phyloP scores from a whole-genome alignment of 441 rosid species.

The Croton laevigatus region DNA sequence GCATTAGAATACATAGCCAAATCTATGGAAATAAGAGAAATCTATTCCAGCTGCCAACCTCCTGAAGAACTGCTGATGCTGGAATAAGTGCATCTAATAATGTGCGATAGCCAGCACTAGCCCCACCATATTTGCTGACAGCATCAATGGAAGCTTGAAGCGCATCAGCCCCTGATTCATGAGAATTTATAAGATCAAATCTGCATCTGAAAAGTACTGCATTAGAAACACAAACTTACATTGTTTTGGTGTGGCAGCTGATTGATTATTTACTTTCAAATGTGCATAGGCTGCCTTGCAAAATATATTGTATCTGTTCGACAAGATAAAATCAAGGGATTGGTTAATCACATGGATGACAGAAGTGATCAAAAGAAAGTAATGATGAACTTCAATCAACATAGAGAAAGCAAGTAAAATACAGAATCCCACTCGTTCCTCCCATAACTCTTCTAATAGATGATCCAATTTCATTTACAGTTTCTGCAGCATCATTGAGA shows the following conservation, averaged over 20 bases:
- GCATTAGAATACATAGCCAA: slow-evolving; percentile 10
- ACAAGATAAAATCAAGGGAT: slow-evolving; percentile 14
- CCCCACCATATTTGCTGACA: slow-evolving; percentile 92
- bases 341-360: not conserved
- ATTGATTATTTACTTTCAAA: slow-evolving; percentile 51
- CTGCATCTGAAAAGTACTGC: slow-evolving; percentile 11
- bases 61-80: slow-evolving; percentile 73
- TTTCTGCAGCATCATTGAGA: slow-evolving; percentile 86
- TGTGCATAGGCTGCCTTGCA: slow-evolving; percentile 87
- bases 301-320: slow-evolving; percentile 67
- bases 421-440: slow-evolving; percentile 97
- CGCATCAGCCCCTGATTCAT: slow-evolving; percentile 76
- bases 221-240: slow-evolving; percentile 51
- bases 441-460: slow-evolving; percentile 90
- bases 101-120: slow-evolving; percentile 87
- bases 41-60: slow-evolving; percentile 40
- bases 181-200: slow-evolving; percentile 19
- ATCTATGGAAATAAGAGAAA: slow-evolving; percentile 2
- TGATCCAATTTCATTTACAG: slow-evolving; percentile 84
- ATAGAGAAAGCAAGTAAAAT: slow-evolving; percentile 26
- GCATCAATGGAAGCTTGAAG: slow-evolving; percentile 80
- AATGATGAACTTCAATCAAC: slow-evolving; percentile 19
- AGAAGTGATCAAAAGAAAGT: not conserved
- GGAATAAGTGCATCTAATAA: slow-evolving; percentile 93
- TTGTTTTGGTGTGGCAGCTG: slow-evolving; percentile 58